Conservation (phyloP, 768 basidiomycete genomes). For the Dioszegia hungarica region DNA sequence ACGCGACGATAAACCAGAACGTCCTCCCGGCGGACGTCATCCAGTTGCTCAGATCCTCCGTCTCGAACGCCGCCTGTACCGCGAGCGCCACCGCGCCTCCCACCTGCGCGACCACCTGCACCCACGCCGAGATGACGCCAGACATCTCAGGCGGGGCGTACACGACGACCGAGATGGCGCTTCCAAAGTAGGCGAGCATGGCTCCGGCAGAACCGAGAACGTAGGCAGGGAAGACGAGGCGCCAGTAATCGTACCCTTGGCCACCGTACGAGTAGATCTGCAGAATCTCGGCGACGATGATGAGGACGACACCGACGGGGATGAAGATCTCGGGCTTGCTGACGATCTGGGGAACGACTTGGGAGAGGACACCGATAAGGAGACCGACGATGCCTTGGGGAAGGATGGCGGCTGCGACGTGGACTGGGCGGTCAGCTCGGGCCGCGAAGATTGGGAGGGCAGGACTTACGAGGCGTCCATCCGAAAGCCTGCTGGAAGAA, state of each 20-base stretch:
- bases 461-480: constrained; percentile 18
- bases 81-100: constrained; percentile 40
- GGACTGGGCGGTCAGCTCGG: constrained; percentile 11
- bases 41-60: constrained; percentile 35
- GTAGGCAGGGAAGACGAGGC: constrained; percentile 37
- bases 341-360: constrained; percentile 31
- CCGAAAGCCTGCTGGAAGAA: constrained; percentile 29
- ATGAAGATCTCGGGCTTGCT: constrained; percentile 27
- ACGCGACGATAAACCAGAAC: constrained; percentile 38
- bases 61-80: constrained; percentile 42
- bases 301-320: constrained; percentile 32
- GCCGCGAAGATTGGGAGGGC: too few species aligned
- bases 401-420: constrained; percentile 36
- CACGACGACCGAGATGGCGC: constrained; percentile 30
- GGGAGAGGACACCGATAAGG: constrained; percentile 24
- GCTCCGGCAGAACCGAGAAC: constrained; percentile 35
- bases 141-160: constrained; percentile 41
- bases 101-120: constrained; percentile 36
- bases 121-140: constrained; percentile 39
- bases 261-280: constrained; percentile 40
- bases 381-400: constrained; percentile 39
- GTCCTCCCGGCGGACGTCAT: constrained; percentile 22
- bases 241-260: constrained; percentile 42
- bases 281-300: constrained; percentile 27
- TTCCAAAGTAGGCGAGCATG: constrained; percentile 10